phyloP scores from a whole-genome alignment of 306 rosid species.

The Mucuna pruriens region DNA sequence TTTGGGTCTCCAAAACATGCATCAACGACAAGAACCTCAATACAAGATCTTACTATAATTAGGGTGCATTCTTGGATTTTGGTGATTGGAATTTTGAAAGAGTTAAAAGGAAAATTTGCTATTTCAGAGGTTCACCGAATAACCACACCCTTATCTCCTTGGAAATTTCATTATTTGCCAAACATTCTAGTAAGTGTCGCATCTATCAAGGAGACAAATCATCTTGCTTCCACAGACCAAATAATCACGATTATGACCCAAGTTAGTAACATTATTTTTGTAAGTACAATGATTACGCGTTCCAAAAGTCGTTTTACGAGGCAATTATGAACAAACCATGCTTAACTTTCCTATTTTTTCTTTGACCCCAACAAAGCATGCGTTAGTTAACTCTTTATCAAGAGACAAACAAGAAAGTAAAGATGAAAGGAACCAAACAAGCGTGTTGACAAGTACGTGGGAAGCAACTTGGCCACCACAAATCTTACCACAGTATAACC shows the following conservation, averaged over 20 bases:
- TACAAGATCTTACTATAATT: slow-evolving; percentile 29
- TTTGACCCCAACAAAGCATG: slow-evolving; percentile 29
- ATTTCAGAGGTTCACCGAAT: slow-evolving; percentile 11
- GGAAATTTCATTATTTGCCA: slow-evolving; percentile 19
- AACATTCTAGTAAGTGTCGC: slow-evolving; percentile 21
- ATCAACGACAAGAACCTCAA: slow-evolving; percentile 33
- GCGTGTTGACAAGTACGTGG: slow-evolving; percentile 21
- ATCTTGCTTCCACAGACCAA: slow-evolving; percentile 25
- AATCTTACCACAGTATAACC: not conserved
- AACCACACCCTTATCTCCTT: slow-evolving; percentile 30
- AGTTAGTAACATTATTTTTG: slow-evolving; percentile 32
- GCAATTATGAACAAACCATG: slow-evolving; percentile 19
- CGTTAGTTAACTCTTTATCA: slow-evolving; percentile 18
- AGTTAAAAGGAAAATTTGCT: slow-evolving; percentile 22
- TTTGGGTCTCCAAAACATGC: slow-evolving; percentile 21
- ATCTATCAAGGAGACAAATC: not conserved
- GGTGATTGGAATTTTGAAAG: slow-evolving; percentile 18
- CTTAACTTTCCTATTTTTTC: not conserved
- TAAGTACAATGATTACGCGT: slow-evolving; percentile 31
- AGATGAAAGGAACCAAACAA: slow-evolving; percentile 1
- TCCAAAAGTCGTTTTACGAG: slow-evolving; percentile 22
- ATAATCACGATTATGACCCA: slow-evolving; percentile 42
- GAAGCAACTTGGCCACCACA: slow-evolving; percentile 41
- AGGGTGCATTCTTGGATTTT: slow-evolving; percentile 32
- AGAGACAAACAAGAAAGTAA: slow-evolving; percentile 37